Evolutionary conservation across 2,329 filamentous ascomycete species (phyloP).

Genomic region (Passalora sequoiae): DNA sequence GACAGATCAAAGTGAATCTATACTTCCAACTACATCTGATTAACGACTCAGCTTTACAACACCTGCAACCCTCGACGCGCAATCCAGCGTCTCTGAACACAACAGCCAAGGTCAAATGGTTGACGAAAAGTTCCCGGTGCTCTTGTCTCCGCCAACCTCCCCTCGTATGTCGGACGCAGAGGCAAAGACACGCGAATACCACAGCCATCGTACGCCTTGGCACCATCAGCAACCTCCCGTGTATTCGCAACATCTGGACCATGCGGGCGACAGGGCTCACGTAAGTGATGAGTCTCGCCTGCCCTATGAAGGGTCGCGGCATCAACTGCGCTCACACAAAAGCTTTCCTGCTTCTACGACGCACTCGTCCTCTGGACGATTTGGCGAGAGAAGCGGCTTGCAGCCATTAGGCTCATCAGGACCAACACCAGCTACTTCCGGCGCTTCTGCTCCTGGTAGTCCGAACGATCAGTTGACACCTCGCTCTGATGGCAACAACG

Average conservation of each 20-base stretch:
- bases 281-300: not conserved
- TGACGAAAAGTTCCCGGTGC: conserved; percentile 43
- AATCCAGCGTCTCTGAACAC: not conserved
- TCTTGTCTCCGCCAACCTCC: conserved; percentile 47
- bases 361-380: not conserved
- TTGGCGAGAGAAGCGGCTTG: too few species aligned
- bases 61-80: not conserved
- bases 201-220: conserved; percentile 38
- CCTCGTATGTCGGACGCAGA: conserved; percentile 48
- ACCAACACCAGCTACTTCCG: conserved; percentile 29
- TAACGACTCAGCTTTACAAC: too few species aligned
- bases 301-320: conserved; percentile 20
- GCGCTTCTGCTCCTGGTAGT: conserved; percentile 43
- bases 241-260: not conserved
- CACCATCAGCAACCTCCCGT: conserved; percentile 21
- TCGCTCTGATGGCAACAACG: conserved; percentile 33
- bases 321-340: conserved; percentile 41
- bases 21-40: too few species aligned
- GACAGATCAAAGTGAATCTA: not conserved
- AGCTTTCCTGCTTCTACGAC: conserved; percentile 37
- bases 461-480: conserved; percentile 44
- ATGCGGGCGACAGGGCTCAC: not conserved
- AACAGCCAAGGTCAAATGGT: conserved; percentile 27
- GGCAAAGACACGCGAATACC: conserved; percentile 40
- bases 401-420: too few species aligned